Evolutionary conservation across 1,139 yeast species (phyloP).

Genomic region (Pichia sp.): DNA sequence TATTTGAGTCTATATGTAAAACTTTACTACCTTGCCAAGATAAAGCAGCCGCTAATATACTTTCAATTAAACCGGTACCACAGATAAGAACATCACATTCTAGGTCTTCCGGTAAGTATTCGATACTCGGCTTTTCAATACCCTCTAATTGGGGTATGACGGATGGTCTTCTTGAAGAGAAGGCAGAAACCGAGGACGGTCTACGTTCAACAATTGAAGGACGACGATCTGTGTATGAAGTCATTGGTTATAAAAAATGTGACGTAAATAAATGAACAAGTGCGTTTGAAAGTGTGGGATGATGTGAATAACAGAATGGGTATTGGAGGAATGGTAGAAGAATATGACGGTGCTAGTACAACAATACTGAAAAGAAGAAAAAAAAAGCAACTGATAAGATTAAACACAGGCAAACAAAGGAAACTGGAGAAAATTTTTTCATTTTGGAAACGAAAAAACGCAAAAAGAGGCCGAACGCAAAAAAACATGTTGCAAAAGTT

Average conservation of each 20-base stretch:
- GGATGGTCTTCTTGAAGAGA: conserved; percentile 44
- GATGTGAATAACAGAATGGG: not conserved
- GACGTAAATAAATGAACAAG: no score
- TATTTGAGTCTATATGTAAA: conserved; percentile 76
- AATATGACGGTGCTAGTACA: not conserved
- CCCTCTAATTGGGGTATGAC: conserved; percentile 70
- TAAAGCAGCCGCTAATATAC: conserved; percentile 85
- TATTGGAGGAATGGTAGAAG: not conserved
- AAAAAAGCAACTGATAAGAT: conserved; percentile 36
- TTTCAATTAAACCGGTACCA: conserved; percentile 89
- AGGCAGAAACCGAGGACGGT: conserved; percentile 31
- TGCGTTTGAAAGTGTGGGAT: no score
- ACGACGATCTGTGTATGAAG: conserved; percentile 60
- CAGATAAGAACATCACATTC: conserved; percentile 76
- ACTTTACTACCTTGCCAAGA: conserved; percentile 96
- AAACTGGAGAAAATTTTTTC: not conserved
- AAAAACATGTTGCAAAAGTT: no score
- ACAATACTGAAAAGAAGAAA: no score
- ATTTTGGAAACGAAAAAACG: not conserved
- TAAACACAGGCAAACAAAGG: not conserved
- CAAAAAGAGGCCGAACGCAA: not conserved
- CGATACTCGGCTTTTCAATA: conserved; percentile 47
- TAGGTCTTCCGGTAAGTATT: conserved; percentile 43
- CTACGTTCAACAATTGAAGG: conserved; percentile 66
- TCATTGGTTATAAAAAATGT: conserved; percentile 64